Percentiles rank a stretch among this genome's conserved stretches.
Conservation (phyloP, 202 grass and related monocot genomes). For the Saccharum hybrid region DNA sequence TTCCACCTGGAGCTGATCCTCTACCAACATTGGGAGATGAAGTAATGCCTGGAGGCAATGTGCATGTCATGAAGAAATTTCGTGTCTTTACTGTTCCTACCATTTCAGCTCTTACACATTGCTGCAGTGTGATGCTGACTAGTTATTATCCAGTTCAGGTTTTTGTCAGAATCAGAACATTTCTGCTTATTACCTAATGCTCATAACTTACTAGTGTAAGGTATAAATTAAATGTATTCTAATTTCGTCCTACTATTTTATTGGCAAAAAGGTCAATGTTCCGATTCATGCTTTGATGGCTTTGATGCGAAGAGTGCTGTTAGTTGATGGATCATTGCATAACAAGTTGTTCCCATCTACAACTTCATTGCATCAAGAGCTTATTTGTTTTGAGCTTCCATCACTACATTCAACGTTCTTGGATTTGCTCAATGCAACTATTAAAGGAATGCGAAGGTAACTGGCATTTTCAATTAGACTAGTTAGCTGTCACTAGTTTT, state of each 20-base stretch:
- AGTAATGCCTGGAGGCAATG: slow-evolving; percentile 48
- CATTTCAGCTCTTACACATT: slow-evolving; percentile 75
- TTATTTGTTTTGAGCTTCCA: slow-evolving; percentile 87
- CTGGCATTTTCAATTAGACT: slow-evolving; percentile 21
- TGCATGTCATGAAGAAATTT: slow-evolving; percentile 70
- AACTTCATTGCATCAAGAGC: slow-evolving; percentile 92
- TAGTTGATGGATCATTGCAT: slow-evolving; percentile 70
- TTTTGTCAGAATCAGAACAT: slow-evolving; percentile 30
- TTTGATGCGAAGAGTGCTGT: slow-evolving; percentile 68
- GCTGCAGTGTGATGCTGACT: slow-evolving; percentile 79
- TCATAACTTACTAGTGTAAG: slow-evolving; percentile 15
- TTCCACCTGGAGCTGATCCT: slow-evolving; percentile 78
- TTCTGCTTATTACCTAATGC: slow-evolving; percentile 22
- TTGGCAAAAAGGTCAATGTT: slow-evolving; percentile 63
- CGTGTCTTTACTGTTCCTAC: slow-evolving; percentile 57
- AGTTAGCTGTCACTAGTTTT: slow-evolving; percentile 29
- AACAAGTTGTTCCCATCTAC: slow-evolving; percentile 73
- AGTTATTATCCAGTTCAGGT: slow-evolving; percentile 92
- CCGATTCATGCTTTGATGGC: slow-evolving; percentile 71
- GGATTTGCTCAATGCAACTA: slow-evolving; percentile 80
- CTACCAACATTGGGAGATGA: slow-evolving; percentile 59
- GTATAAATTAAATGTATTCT: not conserved
- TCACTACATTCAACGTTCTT: slow-evolving; percentile 69
- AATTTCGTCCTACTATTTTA: slow-evolving; percentile 18
- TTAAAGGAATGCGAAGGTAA: slow-evolving; percentile 89